Conservation (phyloP, 1,139 yeast genomes). For the Taphrina pruni region DNA sequence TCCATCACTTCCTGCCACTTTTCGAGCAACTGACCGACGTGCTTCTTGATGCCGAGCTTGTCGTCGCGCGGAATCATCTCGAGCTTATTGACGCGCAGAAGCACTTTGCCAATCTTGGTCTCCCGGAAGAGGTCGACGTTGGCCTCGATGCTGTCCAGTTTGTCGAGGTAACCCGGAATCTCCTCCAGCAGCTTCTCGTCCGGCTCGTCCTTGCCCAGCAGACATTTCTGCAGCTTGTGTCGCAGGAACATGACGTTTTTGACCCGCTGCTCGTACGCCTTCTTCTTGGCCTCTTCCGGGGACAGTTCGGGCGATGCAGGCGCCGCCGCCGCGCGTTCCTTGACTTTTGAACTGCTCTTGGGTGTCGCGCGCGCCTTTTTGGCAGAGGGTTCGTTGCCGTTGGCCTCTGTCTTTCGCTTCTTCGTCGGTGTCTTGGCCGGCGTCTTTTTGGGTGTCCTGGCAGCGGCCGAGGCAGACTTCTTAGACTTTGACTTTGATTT, state of each 20-base stretch:
- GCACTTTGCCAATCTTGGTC: conserved; percentile 43
- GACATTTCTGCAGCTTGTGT: conserved; percentile 41
- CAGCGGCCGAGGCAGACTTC: conserved; percentile 24
- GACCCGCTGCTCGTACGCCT: conserved; percentile 27
- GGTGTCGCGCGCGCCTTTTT: conserved; percentile 24
- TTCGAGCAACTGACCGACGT: conserved; percentile 29
- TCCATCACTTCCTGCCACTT: conserved; percentile 37
- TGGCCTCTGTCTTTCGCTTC: conserved; percentile 30
- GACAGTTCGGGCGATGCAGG: conserved; percentile 31
- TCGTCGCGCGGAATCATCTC: conserved; percentile 40
- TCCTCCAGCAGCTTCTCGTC: conserved; percentile 34
- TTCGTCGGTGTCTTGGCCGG: conserved; percentile 28
- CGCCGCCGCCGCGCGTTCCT: conserved; percentile 13
- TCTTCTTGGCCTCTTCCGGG: conserved; percentile 30
- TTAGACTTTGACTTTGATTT: conserved; percentile 40
- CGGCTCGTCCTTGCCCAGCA: conserved; percentile 39
- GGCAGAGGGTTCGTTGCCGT: conserved; percentile 17
- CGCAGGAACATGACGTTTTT: conserved; percentile 39
- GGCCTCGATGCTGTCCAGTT: conserved; percentile 22
- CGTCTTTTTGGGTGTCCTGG: conserved; percentile 34
- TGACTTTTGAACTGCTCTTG: conserved; percentile 22
- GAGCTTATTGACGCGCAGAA: conserved; percentile 37
- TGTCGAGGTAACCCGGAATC: conserved; percentile 34
- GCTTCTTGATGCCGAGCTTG: conserved; percentile 36
- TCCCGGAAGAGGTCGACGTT: conserved; percentile 32